phyloP scores from a whole-genome alignment of 2,329 filamentous ascomycete species.

The Alternaria sp. region DNA sequence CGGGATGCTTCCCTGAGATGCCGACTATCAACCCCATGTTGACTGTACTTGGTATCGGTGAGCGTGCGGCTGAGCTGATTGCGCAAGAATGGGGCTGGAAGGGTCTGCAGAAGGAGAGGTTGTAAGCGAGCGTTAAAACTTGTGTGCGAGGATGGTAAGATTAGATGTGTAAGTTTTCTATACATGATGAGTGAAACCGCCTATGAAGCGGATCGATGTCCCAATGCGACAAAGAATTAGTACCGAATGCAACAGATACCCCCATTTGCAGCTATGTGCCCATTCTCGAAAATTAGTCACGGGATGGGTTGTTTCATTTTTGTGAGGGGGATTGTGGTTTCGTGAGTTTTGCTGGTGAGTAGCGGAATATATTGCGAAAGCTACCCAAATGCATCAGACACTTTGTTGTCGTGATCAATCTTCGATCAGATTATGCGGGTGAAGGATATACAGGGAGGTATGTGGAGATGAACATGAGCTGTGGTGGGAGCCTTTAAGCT shows the following conservation, averaged over 20 bases:
- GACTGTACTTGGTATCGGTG: slow-evolving; percentile 83
- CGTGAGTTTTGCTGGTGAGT: background rate
- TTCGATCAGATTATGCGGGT: too few relatives aligned
- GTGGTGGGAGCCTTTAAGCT: too few relatives aligned
- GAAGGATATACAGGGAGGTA: too few relatives aligned
- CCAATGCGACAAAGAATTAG: background rate
- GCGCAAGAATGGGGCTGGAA: slow-evolving; percentile 76
- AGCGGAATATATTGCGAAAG: background rate
- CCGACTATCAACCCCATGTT: slow-evolving; percentile 89
- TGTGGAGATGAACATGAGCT: too few relatives aligned
- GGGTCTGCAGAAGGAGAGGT: slow-evolving; percentile 62
- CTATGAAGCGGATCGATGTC: background rate
- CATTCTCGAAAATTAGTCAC: too few relatives aligned
- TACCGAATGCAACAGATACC: background rate
- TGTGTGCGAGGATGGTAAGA: background rate
- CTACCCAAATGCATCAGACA: too few relatives aligned
- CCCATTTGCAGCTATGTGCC: background rate
- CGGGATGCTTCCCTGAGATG: slow-evolving; percentile 89
- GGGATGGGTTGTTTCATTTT: too few relatives aligned
- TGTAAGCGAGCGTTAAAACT: slow-evolving; percentile 50
- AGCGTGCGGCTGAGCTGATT: slow-evolving; percentile 85
- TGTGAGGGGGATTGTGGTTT: too few relatives aligned
- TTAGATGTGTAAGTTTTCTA: background rate
- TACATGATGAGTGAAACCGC: background rate
- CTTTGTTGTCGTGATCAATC: too few relatives aligned